Percentiles rank a stretch among this genome's conserved stretches.
These are phyloP conservation scores for Backusella westeae DNA, from an alignment of 192 early-diverging fungal genomes.

Conservation along the genomic window DNA sequence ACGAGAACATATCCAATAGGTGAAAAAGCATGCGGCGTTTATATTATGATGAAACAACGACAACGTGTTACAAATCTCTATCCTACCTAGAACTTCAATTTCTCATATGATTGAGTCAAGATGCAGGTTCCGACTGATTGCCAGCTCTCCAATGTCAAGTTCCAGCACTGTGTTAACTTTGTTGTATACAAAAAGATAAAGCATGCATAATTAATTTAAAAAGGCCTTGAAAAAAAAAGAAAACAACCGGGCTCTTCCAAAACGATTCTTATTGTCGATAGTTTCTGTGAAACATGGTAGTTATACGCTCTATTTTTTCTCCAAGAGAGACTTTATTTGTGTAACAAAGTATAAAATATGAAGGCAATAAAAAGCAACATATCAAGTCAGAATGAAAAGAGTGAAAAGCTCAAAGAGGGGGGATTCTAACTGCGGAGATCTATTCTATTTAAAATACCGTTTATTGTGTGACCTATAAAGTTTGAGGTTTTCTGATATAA, in stretches of 20 bases:
- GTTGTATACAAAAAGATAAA: not conserved
- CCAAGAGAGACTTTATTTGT: not conserved
- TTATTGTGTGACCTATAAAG: not conserved
- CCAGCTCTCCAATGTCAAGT: not conserved
- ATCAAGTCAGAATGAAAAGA: conserved; percentile 1
- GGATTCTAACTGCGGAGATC: not conserved
- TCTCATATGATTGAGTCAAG: not conserved
- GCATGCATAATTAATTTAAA: not conserved
- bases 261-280: not conserved
- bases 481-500: conserved; percentile 2
- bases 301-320: not conserved
- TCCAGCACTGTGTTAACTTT: not conserved
- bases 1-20: not conserved
- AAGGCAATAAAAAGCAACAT: not conserved
- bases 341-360: not conserved
- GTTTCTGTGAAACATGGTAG: not conserved
- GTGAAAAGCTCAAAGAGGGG: not conserved
- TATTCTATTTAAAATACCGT: not conserved
- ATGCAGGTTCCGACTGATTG: not conserved
- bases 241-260: not conserved
- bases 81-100: not conserved
- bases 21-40: not conserved
- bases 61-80: not conserved
- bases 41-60: conserved; percentile 1
- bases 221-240: not conserved